Evolutionary conservation across 2,329 filamentous ascomycete species (phyloP).

Genomic region (Botrytis elliptica): DNA sequence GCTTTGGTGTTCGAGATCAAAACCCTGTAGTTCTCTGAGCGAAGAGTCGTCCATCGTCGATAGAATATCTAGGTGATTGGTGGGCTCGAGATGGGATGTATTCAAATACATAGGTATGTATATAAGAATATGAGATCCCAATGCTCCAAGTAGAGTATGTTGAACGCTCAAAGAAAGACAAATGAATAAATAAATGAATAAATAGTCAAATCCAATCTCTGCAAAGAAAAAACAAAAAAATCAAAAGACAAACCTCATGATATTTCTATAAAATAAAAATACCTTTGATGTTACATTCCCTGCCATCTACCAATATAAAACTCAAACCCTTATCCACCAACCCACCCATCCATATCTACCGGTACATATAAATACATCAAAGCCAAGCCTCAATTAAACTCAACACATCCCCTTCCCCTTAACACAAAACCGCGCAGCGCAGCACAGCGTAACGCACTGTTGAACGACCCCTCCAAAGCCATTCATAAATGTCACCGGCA

Average conservation of each 20-base stretch:
- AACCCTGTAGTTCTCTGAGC: not conserved
- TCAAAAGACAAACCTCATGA: not conserved
- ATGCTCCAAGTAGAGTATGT: not conserved
- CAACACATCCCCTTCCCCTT: not conserved
- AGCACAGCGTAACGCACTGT: not conserved
- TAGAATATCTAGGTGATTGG: not conserved
- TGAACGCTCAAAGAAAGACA: not conserved
- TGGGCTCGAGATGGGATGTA: not conserved
- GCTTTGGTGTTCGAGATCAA: not conserved
- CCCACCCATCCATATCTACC: not conserved
- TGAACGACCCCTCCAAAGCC: not conserved
- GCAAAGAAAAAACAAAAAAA: not conserved
- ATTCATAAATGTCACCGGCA: not conserved
- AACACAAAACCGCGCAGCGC: not conserved
- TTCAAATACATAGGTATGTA: not conserved
- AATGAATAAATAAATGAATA: not conserved
- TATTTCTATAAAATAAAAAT: not conserved
- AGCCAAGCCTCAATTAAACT: slow-evolving; percentile 3
- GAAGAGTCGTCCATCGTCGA: slow-evolving; percentile 1
- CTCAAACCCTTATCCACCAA: not conserved
- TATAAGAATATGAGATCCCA: not conserved
- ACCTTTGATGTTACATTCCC: not conserved
- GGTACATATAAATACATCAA: not conserved
- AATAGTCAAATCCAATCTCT: not conserved
- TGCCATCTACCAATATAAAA: not conserved